Evolutionary conservation across 192 early-diverging fungal species (phyloP).

Genomic region (Coemansia sp.): DNA sequence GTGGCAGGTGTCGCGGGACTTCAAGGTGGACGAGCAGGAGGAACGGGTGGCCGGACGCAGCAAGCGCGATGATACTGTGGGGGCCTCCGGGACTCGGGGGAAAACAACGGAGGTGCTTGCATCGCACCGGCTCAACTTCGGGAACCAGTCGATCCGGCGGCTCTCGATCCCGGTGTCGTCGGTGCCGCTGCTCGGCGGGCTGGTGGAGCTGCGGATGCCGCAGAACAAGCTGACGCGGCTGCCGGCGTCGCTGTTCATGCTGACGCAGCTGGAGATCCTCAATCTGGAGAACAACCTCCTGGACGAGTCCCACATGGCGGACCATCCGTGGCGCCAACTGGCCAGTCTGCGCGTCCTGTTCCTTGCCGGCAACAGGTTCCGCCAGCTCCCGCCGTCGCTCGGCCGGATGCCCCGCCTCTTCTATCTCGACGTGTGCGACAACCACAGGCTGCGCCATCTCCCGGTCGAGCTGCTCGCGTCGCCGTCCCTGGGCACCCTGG

Average conservation of each 20-base stretch:
- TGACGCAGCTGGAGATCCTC: constrained; percentile 44
- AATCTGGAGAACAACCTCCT: constrained; percentile 44
- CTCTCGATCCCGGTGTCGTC: constrained; percentile 33
- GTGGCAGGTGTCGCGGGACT: constrained; percentile 49
- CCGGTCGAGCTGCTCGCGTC: constrained; percentile 33
- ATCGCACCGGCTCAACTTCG: constrained; percentile 43
- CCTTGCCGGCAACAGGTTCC: constrained; percentile 33
- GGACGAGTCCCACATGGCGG: constrained; percentile 14
- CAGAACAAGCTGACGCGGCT: constrained; percentile 40
- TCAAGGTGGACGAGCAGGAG: background rate
- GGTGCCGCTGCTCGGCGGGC: constrained; percentile 10
- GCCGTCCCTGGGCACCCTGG: constrained; percentile 33
- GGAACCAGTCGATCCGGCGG: constrained; percentile 32
- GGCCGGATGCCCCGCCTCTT: constrained; percentile 42
- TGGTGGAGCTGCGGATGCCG: constrained; percentile 49
- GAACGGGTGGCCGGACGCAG: background rate
- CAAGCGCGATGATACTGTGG: background rate
- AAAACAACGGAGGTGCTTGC: constrained; percentile 41
- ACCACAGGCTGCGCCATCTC: constrained; percentile 15
- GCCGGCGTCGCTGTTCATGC: constrained; percentile 33
- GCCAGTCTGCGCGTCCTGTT: constrained; percentile 39
- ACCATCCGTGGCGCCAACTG: constrained; percentile 23
- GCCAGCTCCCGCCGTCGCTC: constrained; percentile 28
- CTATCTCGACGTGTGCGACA: constrained; percentile 48
- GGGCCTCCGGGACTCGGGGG: background rate